Percentiles rank a stretch among this genome's conserved stretches.
Conservation (phyloP, 2,329 filamentous ascomycete genomes). For the Tolypocladium tropicale region DNA sequence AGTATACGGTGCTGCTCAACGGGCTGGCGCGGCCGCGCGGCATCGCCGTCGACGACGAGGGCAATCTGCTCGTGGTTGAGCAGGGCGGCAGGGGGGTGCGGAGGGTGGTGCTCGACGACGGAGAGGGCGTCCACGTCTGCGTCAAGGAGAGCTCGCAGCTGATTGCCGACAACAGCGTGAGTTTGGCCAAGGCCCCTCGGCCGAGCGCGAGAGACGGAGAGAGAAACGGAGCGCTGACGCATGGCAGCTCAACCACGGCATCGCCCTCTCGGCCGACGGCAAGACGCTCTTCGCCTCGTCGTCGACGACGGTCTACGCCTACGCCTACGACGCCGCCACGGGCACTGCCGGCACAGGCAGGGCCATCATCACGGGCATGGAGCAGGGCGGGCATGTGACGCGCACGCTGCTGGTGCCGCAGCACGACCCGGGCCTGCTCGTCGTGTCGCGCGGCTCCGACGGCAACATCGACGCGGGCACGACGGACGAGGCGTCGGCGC, state of each 20-base stretch:
- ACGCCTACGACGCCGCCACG: conserved; percentile 44
- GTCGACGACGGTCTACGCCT: conserved; percentile 41
- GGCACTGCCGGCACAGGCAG: conserved; percentile 32
- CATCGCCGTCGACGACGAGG: conserved; percentile 22
- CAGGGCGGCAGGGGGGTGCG: conserved; percentile 18
- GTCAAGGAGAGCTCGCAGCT: conserved; percentile 15
- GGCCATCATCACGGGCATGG: conserved; percentile 48
- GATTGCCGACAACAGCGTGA: conserved; percentile 15
- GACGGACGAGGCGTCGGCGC: conserved; percentile 36
- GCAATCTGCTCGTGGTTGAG: conserved; percentile 27
- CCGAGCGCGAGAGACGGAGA: background rate
- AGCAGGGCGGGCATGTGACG: conserved; percentile 46
- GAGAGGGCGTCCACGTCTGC: conserved; percentile 16
- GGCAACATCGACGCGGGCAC: conserved; percentile 46
- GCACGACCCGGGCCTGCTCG: conserved; percentile 37
- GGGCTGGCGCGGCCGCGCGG: conserved; percentile 17
- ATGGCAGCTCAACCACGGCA: conserved; percentile 41
- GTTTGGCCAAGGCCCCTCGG: background rate
- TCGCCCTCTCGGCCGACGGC: conserved; percentile 34
- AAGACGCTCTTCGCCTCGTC: conserved; percentile 42
- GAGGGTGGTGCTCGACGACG: conserved; percentile 21
- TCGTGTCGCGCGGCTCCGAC: conserved; percentile 52
- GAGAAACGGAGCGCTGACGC: too few species aligned
- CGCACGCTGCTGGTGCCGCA: conserved; percentile 50
- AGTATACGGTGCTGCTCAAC: conserved; percentile 15